Percentiles rank a stretch among this genome's conserved stretches.
These are phyloP conservation scores for Fusarium buharicum DNA, from an alignment of 2,329 filamentous ascomycete genomes.

Conservation along the genomic window DNA sequence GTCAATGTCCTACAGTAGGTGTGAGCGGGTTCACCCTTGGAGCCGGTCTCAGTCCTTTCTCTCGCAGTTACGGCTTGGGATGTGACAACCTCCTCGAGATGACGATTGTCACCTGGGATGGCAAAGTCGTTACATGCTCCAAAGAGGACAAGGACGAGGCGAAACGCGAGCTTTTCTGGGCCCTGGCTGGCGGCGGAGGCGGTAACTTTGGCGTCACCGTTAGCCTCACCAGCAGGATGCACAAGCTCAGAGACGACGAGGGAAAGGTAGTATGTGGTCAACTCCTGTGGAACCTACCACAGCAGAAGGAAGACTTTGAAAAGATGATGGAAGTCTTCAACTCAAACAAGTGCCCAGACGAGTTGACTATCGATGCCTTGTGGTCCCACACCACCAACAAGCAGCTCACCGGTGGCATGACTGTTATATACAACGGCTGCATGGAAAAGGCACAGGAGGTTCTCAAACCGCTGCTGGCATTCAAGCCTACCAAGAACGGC, in stretches of 20 bases:
- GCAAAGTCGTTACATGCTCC: not conserved
- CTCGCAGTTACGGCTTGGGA: conserved; percentile 7
- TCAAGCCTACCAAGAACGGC: not conserved
- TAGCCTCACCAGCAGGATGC: not conserved
- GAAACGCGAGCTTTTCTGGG: conserved; percentile 18
- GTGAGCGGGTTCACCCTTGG: conserved; percentile 15
- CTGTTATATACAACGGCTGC: conserved; percentile 6
- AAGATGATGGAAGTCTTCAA: conserved; percentile 3
- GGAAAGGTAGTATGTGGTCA: not conserved
- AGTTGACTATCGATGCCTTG: conserved; percentile 5
- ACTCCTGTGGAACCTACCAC: conserved; percentile 4
- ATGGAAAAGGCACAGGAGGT: not conserved
- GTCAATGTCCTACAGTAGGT: not conserved
- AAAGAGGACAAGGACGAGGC: not conserved
- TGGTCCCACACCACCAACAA: conserved; percentile 2
- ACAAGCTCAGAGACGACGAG: not conserved
- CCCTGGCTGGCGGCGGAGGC: conserved; percentile 3
- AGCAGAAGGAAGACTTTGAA: conserved; percentile 5
- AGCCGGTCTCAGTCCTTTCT: conserved; percentile 7
- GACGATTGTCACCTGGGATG: conserved; percentile 2
- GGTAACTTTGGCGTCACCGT: conserved; percentile 14
- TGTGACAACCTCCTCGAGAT: conserved; percentile 11
- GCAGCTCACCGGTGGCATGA: conserved; percentile 8
- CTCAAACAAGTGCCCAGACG: not conserved
- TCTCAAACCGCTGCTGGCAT: not conserved